A percentile compares a stretch with the other conserved stretches of the same genome.
Evolutionary conservation across 1,139 yeast species (phyloP).

Genomic region (Lodderomyces jiufengensis): DNA sequence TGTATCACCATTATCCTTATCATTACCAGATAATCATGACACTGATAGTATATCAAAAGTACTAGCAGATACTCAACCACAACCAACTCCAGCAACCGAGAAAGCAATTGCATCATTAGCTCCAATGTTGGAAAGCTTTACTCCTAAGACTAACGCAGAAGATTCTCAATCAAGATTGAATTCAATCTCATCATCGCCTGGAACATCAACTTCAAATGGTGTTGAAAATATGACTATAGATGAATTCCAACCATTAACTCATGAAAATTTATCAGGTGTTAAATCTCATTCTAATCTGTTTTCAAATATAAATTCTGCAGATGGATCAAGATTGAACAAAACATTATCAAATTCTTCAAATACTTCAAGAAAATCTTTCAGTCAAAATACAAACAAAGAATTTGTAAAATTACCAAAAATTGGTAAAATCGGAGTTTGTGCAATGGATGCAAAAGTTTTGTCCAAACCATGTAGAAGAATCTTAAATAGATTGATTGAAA

Average conservation of each 20-base stretch:
- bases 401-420: slow-evolving; percentile 63
- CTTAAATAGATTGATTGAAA: slow-evolving; percentile 79
- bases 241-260: slow-evolving; percentile 9
- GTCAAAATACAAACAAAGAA: slow-evolving; percentile 30
- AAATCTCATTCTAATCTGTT: slow-evolving; percentile 9
- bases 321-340: slow-evolving; percentile 22
- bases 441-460: slow-evolving; percentile 96
- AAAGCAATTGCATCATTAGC: slow-evolving; percentile 77
- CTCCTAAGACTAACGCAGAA: slow-evolving; percentile 67
- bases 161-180: slow-evolving; percentile 31
- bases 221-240: slow-evolving; percentile 7
- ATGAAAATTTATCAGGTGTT: slow-evolving; percentile 7
- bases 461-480: slow-evolving; percentile 95
- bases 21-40: slow-evolving; percentile 12
- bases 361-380: slow-evolving; percentile 39
- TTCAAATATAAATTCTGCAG: slow-evolving; percentile 6
- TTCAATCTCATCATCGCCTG: slow-evolving; percentile 19
- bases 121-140: slow-evolving; percentile 67
- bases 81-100: slow-evolving; percentile 35
- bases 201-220: slow-evolving; percentile 6
- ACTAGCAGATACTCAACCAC: slow-evolving; percentile 5
- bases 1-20: slow-evolving; percentile 31
- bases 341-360: slow-evolving; percentile 36
- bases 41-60: slow-evolving; percentile 4
- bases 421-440: slow-evolving; percentile 97